Base-by-base conservation (phyloP, 371 early-diverging fungal species). In the Thermomucor indicae-seudaticae region DNA sequence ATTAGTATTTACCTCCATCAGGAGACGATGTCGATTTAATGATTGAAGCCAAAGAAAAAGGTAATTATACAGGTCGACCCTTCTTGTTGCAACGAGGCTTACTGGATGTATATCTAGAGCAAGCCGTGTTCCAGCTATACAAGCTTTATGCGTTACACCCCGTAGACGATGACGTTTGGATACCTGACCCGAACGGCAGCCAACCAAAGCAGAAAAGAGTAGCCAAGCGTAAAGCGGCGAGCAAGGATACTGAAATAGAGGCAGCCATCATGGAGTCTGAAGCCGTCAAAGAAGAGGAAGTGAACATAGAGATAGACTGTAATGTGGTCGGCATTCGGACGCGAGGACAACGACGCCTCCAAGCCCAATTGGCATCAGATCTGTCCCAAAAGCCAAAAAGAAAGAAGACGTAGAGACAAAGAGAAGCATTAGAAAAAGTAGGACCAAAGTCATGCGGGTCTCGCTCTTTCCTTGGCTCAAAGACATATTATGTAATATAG, bases 1-100 rank as follows among this genome's bases (percentile, higher is more conserved):
- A 22, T 16, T 44, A 68, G 68, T 41, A 32, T 37, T 39, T 78
- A 11, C 79, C 79, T 7, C 77, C 76, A n/a, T 61, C 64, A 7
- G 69, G 57, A 7, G 62, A 62, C 22, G 77, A 78, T 53, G 75
- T 73, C 10, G 79, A 78, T 51, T 44, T 78, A 14, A 78, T 78
- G 78, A 76, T 78, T 31, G 79, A 78, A 49, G 79, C 79, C 17
- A 78, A 78, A 30, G 77, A 74, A 19, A 78, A 78, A 55, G 75
- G 70, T 70, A 51, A 38, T n/a, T 1, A 11, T 3, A 31, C 6
- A 46, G 17, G n/a, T 20, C 6, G 10, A 22, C 2, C 14, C 7
- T 28, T 31, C 22, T 20, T 8, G 29, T 16, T 22, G 4, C 28
- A 1, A 45, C 1, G 14, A 14, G 4, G 17, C 25, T 11, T 29